Conservation (phyloP, 768 basidiomycete species). For the Naematelia encephala region DNA sequence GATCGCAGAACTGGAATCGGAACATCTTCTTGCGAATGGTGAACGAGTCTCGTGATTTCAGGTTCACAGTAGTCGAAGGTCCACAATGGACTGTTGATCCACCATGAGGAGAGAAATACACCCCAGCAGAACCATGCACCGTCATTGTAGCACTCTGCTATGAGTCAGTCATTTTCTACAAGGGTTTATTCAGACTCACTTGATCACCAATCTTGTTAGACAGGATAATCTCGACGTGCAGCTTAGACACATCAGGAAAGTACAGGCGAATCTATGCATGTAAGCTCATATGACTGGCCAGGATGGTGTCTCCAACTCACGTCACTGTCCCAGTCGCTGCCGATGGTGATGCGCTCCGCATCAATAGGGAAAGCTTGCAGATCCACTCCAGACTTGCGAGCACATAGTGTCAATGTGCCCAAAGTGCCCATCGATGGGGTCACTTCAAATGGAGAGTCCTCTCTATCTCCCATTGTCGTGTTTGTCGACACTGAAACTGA, state of each 20-base stretch:
- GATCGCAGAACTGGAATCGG: constrained; percentile 40
- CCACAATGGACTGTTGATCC: constrained; percentile 16
- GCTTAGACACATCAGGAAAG: constrained; percentile 44
- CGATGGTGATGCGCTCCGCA: constrained; percentile 35
- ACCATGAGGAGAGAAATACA: constrained; percentile 24
- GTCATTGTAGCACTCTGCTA: constrained; percentile 31
- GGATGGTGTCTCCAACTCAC: constrained; percentile 11
- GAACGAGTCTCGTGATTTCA: constrained; percentile 38
- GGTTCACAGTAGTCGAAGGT: constrained; percentile 18
- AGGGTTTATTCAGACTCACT: constrained; percentile 20
- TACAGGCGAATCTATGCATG: constrained; percentile 40
- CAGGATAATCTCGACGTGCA: constrained; percentile 45
- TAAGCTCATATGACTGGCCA: constrained; percentile 1
- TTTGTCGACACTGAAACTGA: too few relatives aligned
- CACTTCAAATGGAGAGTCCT: not conserved
- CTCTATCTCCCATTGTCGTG: not conserved
- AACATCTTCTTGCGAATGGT: constrained; percentile 46
- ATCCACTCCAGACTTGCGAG: constrained; percentile 32
- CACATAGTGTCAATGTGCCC: constrained; percentile 28
- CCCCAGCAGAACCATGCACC: constrained; percentile 38
- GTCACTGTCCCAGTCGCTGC: constrained; percentile 41
- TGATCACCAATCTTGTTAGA: constrained; percentile 28
- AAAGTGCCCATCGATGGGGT: constrained; percentile 4
- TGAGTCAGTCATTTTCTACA: not conserved
- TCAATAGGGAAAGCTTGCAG: constrained; percentile 40